Base-by-base conservation (phyloP, 106 monocot genomes). In the Dendrobium nobile region DNA sequence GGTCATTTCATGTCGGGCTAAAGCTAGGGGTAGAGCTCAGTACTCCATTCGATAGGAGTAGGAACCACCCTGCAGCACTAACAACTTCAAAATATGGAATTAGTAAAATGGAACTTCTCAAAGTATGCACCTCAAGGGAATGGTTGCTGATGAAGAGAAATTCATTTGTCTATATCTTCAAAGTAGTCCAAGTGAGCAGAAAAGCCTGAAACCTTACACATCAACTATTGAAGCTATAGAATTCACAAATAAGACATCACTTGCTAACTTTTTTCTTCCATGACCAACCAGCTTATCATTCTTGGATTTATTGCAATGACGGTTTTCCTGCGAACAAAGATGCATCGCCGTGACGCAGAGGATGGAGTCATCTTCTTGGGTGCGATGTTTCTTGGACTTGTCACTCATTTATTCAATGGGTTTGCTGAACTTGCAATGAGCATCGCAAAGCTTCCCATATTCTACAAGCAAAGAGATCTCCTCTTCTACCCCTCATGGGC, bases 401-500 rank as follows among this genome's bases (percentile, higher is more conserved):
- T 61, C 7, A 81, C 73, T 27, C 73, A 82, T 28, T 59, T 90
- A 59, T 90, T 85, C 78, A 90, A 90, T 72, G 87, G 90, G 51
- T 72, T 90, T 74, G 83, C 85, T 8, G 90, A 90, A 56, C 43
- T 90, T 44, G 54, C 85, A 9, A 82, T 90, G 87, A 90, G 81
- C 13, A 55, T 90, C 43, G 43, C 44, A 11, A 75, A 80, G 77
- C 83, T 90, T 55, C 87, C 85, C 20, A 75, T 87, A 10, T 87
- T 87, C 87, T 87, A 87, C 51, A 90, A 90, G 65, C 90, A 87
- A 77, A 85, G 90, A 76, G 82, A 82, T 61, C 75, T 77, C 77
- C 75, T 82, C 18, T 82, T 82, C 61, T 82, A 76, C 44, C 82
- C 82, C 19, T 48, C 82, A 37, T 82, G 82, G 82, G 82, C 82